These are phyloP conservation scores for Moniliophthora roreri DNA, from an alignment of 1,284 basidiomycete genomes.

Conservation along the genomic window DNA sequence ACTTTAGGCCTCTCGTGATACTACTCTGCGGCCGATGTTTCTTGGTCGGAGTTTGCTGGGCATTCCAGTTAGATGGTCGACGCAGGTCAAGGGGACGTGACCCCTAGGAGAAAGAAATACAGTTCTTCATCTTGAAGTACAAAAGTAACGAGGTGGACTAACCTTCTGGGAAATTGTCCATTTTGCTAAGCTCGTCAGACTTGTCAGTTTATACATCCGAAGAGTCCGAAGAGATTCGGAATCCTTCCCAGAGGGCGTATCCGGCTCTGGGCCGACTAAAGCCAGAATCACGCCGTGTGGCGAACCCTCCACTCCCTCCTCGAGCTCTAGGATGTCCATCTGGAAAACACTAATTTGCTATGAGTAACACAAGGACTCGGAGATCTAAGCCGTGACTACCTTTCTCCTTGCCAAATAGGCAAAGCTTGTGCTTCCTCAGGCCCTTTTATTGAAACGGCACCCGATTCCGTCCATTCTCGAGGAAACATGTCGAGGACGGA, in stretches of 20 bases:
- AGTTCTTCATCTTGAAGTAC: constrained; percentile 9
- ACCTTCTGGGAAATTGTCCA: constrained; percentile 72
- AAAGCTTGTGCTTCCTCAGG: constrained; percentile 68
- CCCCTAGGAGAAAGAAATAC: constrained; percentile 38
- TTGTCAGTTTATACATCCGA: constrained; percentile 79
- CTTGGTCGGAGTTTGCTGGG: constrained; percentile 50
- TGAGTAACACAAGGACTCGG: constrained; percentile 1
- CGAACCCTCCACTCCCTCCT: constrained; percentile 55
- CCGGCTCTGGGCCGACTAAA: constrained; percentile 62
- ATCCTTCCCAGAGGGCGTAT: constrained; percentile 43
- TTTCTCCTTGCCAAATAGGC: constrained; percentile 74
- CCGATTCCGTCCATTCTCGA: constrained; percentile 54
- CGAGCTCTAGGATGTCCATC: constrained; percentile 70
- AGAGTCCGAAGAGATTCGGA: constrained; percentile 52
- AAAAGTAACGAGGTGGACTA: constrained; percentile 17
- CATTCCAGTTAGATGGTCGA: constrained; percentile 49
- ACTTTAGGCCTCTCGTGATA: constrained; percentile 58
- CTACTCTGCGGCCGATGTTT: constrained; percentile 56
- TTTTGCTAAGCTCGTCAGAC: constrained; percentile 69
- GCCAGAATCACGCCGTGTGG: constrained; percentile 75
- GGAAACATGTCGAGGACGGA: constrained; percentile 80
- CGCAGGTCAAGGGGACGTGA: constrained; percentile 60
- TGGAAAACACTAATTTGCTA: constrained; percentile 59
- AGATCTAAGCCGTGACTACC: constrained; percentile 41
- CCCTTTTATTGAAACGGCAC: constrained; percentile 50